These are phyloP conservation scores for Nothomitra cinnamomea DNA, from an alignment of 2,329 filamentous ascomycete species.

Conservation along the genomic window DNA sequence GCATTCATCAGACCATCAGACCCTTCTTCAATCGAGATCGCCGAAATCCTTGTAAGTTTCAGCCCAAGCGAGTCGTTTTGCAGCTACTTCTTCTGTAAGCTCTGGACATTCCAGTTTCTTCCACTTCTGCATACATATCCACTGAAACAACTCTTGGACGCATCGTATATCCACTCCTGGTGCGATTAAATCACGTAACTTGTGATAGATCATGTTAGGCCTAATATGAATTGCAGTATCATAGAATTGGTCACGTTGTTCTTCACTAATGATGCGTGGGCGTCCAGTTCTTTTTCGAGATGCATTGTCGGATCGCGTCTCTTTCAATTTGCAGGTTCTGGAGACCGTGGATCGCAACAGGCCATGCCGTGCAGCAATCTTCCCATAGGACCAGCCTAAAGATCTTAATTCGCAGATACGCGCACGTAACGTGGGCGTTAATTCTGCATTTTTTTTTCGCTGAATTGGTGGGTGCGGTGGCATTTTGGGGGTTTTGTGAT, in stretches of 20 bases:
- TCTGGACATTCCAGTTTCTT: neutral
- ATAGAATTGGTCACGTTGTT: neutral
- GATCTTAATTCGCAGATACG: neutral
- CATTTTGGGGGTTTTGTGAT: too few species aligned
- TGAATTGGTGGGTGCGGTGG: neutral
- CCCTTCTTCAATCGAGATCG: neutral
- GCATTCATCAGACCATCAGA: neutral
- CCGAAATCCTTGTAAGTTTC: neutral
- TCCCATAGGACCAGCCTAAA: neutral
- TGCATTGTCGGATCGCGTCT: neutral
- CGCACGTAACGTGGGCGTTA: neutral
- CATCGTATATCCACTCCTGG: neutral
- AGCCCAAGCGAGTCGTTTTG: neutral
- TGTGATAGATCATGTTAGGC: neutral
- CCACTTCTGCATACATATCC: neutral
- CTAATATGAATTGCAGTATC: too few species aligned
- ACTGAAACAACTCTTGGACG: neutral
- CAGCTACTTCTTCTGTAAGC: neutral
- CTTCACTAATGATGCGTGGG: neutral
- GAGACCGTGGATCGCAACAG: neutral
- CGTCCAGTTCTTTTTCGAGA: neutral
- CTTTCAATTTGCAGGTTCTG: neutral
- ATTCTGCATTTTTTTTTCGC: neutral
- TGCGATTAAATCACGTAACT: neutral
- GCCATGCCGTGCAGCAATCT: neutral